Evolutionary conservation across 805 yeast genomes (phyloP), one percentile per base, ranked within the genome.

Genomic region (Cyberlindnera bimundalis): DNA sequence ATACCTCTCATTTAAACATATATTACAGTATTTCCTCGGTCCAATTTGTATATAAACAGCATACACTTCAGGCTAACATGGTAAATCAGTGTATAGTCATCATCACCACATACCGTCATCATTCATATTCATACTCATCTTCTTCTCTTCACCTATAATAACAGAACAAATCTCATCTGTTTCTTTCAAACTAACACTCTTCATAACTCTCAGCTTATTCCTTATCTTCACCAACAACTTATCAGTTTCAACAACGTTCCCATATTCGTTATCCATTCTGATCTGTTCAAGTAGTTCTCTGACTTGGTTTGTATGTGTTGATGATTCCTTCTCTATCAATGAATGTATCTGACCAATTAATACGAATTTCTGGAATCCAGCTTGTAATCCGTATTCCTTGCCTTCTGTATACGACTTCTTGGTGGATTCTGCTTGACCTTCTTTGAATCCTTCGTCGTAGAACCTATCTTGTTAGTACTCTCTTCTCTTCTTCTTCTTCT

Each of bases 351-450:
- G 80, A 0, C 97, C 97, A 1, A 89, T 57, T 0, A 85, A 56
- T 2, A 86, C 50, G 52, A 76, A 81, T 43, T 85, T 63, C 59
- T 84, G 93, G 52, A 78, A 83, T 0, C 87, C 88, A 0, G 84
- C 80, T 56, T 84, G 93, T 31, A 79, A 70, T 0, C 98, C 98
- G 50, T 79, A 81, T 55, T 86, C 88, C 55, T 81, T 83, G 1
- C 96, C 97, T 57, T 89, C 96, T 2, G 68, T 48, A 37, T 63
- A 69, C 35, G 88, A 89, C 31, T 78, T 74, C 35, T 58, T 60
- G 1, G 78, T 64, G 0, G 88, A 84, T 37, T 75, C 82, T 5
- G 65, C 61, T 29, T 73, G 73, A 1, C 96, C 98, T 46, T 86
- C 93, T 35, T 63, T 52, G 56, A 62, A 84, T 1, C 97, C 96